Evolutionary conservation across 2,329 filamentous ascomycete species (phyloP), one percentile per base, ranked within the genome.

Genomic region (Aureobasidium leucospermi): DNA sequence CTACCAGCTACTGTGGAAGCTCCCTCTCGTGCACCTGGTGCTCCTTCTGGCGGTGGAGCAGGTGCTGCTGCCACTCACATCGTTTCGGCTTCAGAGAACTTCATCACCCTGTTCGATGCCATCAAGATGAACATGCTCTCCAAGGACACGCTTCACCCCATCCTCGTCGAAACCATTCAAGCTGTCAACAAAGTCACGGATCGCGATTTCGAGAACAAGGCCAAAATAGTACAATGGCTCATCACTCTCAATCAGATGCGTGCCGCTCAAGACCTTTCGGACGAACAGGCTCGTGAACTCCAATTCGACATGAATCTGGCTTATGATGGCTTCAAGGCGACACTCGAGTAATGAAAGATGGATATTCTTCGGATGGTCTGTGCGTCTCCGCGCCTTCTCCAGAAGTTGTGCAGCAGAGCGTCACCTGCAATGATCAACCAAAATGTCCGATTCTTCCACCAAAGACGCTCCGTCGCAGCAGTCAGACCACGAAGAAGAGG

Each of bases 171-270:
- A 67, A 90, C 96, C 16, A 99, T 99, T 63, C 93, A 96, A 69
- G 92, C 90, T 2, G 93, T 96, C 64, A 97, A 97, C 75, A 94
- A 95, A 70, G 94, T 99, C 64, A 96, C 93, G 3, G 91, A 96
- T 71, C 84, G 87, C 63, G 93, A 97, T 68, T 99, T 99, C 71
- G 92, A 97, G 66, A 92, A 87, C 70, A 87, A 95, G 65, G 91
- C 89, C 67, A 97, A 97, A 81, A 97, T 99, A 67, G 91, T 99
- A 60, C 92, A 96, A 73, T 99, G 94, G 94, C 81, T 99, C 65
- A 99, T 99, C 68, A 88, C 90, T 6, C 79, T 99, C 64, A 99
- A 99, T 71, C 92, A 96, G 75, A 97, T 99, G 94, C 90, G 90
- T 70, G 94, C 92, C 8, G 91, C 90, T 1, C 92, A 97, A 68